A percentile compares a stretch with the other conserved stretches of the same genome.
These are phyloP conservation scores for Panaeolus papilionaceus DNA, from an alignment of 768 basidiomycete genomes.

Conservation along the genomic window DNA sequence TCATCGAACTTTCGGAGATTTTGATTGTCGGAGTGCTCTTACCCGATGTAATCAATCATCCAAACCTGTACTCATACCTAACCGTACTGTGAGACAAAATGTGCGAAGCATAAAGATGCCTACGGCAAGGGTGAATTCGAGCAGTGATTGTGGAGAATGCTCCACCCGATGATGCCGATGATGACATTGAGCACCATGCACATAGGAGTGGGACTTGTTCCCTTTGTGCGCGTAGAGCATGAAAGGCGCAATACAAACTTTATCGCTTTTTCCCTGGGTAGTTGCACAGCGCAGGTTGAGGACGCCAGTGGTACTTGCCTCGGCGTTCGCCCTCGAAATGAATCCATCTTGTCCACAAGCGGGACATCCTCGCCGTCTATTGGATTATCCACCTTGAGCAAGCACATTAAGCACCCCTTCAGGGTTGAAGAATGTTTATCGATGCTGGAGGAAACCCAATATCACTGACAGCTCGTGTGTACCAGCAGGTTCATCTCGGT, in stretches of 20 bases:
- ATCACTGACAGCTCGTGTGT: neutral
- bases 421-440: neutral
- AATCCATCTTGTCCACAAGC: neutral
- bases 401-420: neutral
- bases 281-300: neutral
- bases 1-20: neutral
- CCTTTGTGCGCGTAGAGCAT: neutral
- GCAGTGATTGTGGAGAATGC: no score
- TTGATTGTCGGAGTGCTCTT: neutral
- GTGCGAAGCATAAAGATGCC: neutral
- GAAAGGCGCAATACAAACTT: neutral
- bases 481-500: neutral
- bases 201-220: no score
- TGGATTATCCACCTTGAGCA: neutral
- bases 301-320: neutral
- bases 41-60: neutral
- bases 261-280: neutral
- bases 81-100: neutral
- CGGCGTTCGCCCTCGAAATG: neutral
- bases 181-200: neutral
- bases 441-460: neutral
- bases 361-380: no score
- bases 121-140: neutral
- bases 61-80: neutral
- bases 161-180: neutral